These are phyloP conservation scores for Quercus aquifolioides DNA, from an alignment of 306 rosid species.

Conservation along the genomic window DNA sequence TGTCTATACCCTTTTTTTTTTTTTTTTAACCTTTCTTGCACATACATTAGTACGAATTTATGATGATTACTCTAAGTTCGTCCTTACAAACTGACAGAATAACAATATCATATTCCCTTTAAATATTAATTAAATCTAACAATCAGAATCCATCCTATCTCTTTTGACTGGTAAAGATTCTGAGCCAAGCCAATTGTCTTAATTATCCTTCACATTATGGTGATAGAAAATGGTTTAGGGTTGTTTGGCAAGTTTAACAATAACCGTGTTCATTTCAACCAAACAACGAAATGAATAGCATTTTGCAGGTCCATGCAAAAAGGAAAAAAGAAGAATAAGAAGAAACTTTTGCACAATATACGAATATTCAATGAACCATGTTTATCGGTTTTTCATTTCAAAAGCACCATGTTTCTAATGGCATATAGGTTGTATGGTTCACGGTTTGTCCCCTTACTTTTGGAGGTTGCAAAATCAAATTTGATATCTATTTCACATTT, in stretches of 20 bases:
- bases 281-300: background rate
- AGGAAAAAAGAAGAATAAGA: too few species aligned
- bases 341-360: too few species aligned
- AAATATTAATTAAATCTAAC: slow-evolving; percentile 36
- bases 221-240: background rate
- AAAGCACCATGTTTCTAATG: background rate
- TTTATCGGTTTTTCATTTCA: too few species aligned
- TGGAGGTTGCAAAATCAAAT: too few species aligned
- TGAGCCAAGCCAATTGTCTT: slow-evolving; percentile 39
- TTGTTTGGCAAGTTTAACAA: slow-evolving; percentile 20
- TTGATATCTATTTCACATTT: too few species aligned
- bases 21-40: slow-evolving; percentile 5
- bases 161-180: slow-evolving; percentile 80
- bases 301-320: too few species aligned
- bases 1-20: background rate
- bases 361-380: too few species aligned
- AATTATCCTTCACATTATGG: slow-evolving; percentile 23
- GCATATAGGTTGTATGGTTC: background rate
- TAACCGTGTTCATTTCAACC: background rate
- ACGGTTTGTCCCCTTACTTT: too few species aligned
- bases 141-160: slow-evolving; percentile 35
- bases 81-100: slow-evolving; percentile 37
- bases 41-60: slow-evolving; percentile 25
- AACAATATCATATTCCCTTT: slow-evolving; percentile 31
- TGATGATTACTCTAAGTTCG: slow-evolving; percentile 23